A percentile compares a stretch with the other conserved stretches of the same genome.
These are phyloP conservation scores for Hypomontagnella submonticulosa DNA, from an alignment of 495 filamentous ascomycete genomes.

Conservation along the genomic window DNA sequence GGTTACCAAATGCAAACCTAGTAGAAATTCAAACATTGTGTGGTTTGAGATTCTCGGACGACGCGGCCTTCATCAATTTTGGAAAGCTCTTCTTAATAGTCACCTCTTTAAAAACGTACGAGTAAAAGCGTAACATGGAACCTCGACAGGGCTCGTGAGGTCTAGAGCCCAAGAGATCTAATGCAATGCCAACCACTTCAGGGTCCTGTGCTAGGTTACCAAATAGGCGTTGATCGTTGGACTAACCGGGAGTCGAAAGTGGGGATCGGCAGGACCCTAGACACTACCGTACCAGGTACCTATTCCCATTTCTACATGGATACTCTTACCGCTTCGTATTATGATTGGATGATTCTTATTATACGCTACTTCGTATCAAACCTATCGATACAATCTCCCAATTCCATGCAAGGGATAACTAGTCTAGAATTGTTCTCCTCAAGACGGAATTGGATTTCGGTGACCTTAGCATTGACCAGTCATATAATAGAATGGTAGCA, in stretches of 20 bases:
- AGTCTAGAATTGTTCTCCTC: too few species aligned
- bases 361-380: too few species aligned
- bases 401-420: constrained; percentile 23
- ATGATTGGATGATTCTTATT: constrained; percentile 19
- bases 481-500: too few species aligned
- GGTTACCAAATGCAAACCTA: constrained; percentile 20
- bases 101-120: too few species aligned
- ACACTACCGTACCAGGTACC: constrained; percentile 26
- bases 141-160: too few species aligned
- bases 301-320: neutral
- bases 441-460: too few species aligned
- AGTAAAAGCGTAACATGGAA: constrained; percentile 13
- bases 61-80: neutral
- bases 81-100: neutral
- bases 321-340: constrained; percentile 4
- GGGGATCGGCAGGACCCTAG: constrained; percentile 14
- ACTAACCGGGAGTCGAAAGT: constrained; percentile 26
- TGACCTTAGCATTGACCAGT: neutral
- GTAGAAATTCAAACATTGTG: constrained; percentile 6
- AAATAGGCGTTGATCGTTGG: constrained; percentile 22
- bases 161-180: constrained; percentile 13
- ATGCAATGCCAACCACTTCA: constrained; percentile 29
- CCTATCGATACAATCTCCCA: constrained; percentile 14
- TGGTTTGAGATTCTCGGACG: constrained; percentile 3
- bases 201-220: constrained; percentile 28